Conservation (phyloP, 1,284 basidiomycete genomes). For the Pyrrhoderma noxium region DNA sequence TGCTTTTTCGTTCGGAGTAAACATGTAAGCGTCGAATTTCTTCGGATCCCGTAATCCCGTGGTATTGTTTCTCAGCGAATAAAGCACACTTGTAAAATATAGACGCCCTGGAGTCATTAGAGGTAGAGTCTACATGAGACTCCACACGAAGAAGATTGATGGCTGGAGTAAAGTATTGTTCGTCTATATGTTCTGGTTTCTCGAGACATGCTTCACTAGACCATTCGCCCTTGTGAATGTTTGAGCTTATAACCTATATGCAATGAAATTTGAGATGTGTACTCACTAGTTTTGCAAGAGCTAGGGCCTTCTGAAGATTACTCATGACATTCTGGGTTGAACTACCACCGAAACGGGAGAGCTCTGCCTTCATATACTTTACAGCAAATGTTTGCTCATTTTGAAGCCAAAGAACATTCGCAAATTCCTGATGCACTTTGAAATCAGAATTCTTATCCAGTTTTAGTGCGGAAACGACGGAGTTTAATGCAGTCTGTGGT, state of each 20-base stretch:
- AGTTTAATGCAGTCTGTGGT: constrained; percentile 81
- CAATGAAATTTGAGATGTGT: constrained; percentile 2
- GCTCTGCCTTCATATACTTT: constrained; percentile 55
- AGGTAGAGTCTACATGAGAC: constrained; percentile 6
- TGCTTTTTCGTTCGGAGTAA: constrained; percentile 66
- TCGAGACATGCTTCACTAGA: constrained; percentile 79
- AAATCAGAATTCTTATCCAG: constrained; percentile 45
- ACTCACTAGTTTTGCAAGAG: constrained; percentile 57
- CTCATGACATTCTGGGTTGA: constrained; percentile 13
- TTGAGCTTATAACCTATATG: neutral
- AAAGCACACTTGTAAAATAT: constrained; percentile 80
- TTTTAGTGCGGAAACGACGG: constrained; percentile 68
- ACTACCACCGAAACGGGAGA: constrained; percentile 23
- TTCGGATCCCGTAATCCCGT: constrained; percentile 59
- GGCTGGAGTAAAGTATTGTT: constrained; percentile 65
- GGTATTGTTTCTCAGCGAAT: constrained; percentile 86
- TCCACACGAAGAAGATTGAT: constrained; percentile 32
- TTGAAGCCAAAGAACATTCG: constrained; percentile 85
- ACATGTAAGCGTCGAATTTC: constrained; percentile 67
- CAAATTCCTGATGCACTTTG: constrained; percentile 73
- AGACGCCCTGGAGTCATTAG: constrained; percentile 40
- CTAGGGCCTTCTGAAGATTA: constrained; percentile 35
- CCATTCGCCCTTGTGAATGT: constrained; percentile 71
- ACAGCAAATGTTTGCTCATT: constrained; percentile 82
- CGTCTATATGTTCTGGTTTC: constrained; percentile 70